These are phyloP conservation scores for Leptosphaerulina australis DNA, from an alignment of 2,329 filamentous ascomycete genomes.

Conservation along the genomic window DNA sequence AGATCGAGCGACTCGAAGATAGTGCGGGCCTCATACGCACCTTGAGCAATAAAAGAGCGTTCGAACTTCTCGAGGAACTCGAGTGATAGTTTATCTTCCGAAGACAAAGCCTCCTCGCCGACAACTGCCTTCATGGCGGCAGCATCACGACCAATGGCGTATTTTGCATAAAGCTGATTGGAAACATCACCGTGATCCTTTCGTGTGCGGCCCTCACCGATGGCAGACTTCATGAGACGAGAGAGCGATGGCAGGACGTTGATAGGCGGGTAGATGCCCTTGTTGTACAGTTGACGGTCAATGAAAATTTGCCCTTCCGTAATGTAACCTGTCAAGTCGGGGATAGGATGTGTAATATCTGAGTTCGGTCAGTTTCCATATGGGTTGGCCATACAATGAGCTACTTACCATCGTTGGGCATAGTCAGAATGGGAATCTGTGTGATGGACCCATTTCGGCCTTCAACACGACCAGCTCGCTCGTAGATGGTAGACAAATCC, in stretches of 20 bases:
- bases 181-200: constrained; percentile 98
- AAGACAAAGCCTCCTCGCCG: constrained; percentile 92
- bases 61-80: constrained; percentile 99
- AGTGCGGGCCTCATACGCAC: constrained; percentile 85
- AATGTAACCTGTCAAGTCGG: constrained; percentile 98
- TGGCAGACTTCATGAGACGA: constrained; percentile 99
- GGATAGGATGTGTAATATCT: constrained; percentile 98
- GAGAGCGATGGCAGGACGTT: constrained; percentile 98
- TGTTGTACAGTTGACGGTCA: constrained; percentile 91
- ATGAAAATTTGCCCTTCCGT: constrained; percentile 99
- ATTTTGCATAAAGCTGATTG: constrained; percentile 99
- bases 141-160: constrained; percentile 97
- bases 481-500: constrained; percentile 99
- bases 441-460: constrained; percentile 98
- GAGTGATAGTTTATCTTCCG: constrained; percentile 95
- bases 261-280: constrained; percentile 97
- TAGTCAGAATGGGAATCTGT: constrained; percentile 97
- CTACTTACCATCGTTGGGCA: constrained; percentile 88
- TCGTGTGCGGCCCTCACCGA: constrained; percentile 94
- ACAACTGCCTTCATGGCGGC: constrained; percentile 99
- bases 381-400: neutral
- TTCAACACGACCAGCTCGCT: constrained; percentile 95
- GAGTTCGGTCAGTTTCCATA: constrained; percentile 21
- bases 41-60: constrained; percentile 90
- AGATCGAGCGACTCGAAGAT: constrained; percentile 95